A percentile compares a stretch with the other conserved stretches of the same genome.
phyloP scores from a whole-genome alignment of 2,329 filamentous ascomycete species.

The Camillea tinctor region DNA sequence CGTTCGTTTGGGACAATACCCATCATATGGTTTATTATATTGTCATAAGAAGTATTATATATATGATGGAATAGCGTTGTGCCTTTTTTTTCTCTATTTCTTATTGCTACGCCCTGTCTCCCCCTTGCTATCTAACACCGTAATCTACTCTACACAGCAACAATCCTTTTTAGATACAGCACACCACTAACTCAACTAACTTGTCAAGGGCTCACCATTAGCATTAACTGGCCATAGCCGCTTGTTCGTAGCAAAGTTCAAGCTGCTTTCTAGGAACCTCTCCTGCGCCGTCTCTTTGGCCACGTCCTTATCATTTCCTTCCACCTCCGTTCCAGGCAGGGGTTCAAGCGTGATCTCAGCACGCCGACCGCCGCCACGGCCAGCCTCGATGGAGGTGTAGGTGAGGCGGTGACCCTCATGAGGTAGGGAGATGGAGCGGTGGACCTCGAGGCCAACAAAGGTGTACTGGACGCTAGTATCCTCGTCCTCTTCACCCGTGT shows the following conservation, averaged over 20 bases:
- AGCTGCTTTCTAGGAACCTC: constrained; percentile 21
- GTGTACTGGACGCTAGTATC: constrained; percentile 34
- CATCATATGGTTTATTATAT: no score
- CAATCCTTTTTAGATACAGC: no score
- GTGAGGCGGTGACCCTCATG: constrained; percentile 46
- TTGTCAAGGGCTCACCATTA: no score
- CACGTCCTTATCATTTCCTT: not conserved
- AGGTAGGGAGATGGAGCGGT: constrained; percentile 42
- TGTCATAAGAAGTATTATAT: no score
- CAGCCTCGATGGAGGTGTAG: constrained; percentile 53
- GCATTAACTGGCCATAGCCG: constrained; percentile 10
- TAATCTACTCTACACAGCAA: no score
- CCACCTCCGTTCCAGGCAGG: not conserved
- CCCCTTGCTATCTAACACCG: no score
- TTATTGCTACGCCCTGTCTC: not conserved
- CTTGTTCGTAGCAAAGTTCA: constrained; percentile 15
- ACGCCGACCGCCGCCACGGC: constrained; percentile 49
- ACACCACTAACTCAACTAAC: no score
- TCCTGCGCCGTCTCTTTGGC: constrained; percentile 5
- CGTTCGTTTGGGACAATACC: no score
- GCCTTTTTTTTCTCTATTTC: not conserved
- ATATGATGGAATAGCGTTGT: not conserved
- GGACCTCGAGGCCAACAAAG: constrained; percentile 52
- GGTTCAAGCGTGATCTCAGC: constrained; percentile 49
- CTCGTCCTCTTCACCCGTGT: not conserved